These are phyloP conservation scores for Pichia occidentalis DNA, from an alignment of 805 yeast genomes.

Conservation along the genomic window DNA sequence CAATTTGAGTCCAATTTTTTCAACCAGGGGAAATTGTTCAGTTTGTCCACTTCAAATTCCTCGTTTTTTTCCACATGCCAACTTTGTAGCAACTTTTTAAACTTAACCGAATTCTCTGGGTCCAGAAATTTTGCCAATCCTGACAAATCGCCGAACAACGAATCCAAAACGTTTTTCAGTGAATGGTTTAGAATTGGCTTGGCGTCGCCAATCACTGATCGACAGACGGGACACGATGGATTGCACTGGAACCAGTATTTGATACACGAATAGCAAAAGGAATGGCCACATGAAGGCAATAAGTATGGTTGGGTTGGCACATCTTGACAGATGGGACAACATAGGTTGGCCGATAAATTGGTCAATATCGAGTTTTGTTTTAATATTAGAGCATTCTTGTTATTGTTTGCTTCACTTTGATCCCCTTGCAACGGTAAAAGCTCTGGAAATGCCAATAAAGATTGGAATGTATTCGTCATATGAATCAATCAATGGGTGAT, in stretches of 20 bases:
- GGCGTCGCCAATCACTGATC: slow-evolving; percentile 36
- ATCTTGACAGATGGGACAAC: slow-evolving; percentile 67
- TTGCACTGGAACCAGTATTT: slow-evolving; percentile 53
- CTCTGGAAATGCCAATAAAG: slow-evolving; percentile 1
- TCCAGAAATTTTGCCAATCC: background rate
- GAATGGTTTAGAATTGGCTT: slow-evolving; percentile 50
- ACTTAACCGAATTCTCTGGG: background rate
- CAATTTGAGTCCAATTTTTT: slow-evolving; percentile 42
- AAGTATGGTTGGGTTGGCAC: slow-evolving; percentile 56
- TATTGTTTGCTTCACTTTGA: no score
- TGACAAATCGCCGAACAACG: slow-evolving; percentile 32
- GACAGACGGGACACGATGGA: slow-evolving; percentile 64
- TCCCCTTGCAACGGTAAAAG: no score
- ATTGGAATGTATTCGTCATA: slow-evolving; percentile 5
- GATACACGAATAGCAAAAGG: slow-evolving; percentile 65
- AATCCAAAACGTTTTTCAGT: slow-evolving; percentile 40
- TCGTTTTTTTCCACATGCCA: slow-evolving; percentile 26
- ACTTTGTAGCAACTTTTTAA: slow-evolving; percentile 14
- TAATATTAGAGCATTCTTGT: no score
- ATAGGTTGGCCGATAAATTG: slow-evolving; percentile 20
- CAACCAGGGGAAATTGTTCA: slow-evolving; percentile 34
- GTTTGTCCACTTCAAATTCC: slow-evolving; percentile 36
- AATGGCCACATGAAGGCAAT: slow-evolving; percentile 62
- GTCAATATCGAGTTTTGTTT: slow-evolving; percentile 3
- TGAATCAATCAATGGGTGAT: background rate